phyloP scores from a whole-genome alignment of 306 rosid genomes.

The Vachellia collinsii region DNA sequence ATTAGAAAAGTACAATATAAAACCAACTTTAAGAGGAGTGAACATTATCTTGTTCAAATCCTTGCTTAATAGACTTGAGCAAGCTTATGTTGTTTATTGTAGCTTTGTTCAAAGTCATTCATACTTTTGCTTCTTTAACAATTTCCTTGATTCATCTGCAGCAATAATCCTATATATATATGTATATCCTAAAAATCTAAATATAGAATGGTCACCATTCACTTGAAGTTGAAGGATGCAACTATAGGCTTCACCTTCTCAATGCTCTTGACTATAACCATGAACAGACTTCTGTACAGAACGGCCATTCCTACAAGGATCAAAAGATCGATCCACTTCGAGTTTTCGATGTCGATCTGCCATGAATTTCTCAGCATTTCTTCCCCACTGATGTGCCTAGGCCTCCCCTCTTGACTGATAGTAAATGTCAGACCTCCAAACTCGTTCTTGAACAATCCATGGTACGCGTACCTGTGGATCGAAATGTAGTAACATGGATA shows the following conservation, averaged over 20 bases:
- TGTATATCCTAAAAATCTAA: not conserved
- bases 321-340: constrained; percentile 68
- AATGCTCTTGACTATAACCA: constrained; percentile 41
- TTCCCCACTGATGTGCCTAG: constrained; percentile 36
- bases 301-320: constrained; percentile 64
- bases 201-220: not conserved
- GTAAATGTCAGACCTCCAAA: constrained; percentile 54
- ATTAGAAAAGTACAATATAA: no score
- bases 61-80: not conserved
- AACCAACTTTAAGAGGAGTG: not conserved
- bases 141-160: not conserved
- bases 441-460: constrained; percentile 57
- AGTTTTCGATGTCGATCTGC: constrained; percentile 62
- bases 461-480: constrained; percentile 45
- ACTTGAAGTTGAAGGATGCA: not conserved
- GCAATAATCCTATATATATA: not conserved
- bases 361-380: constrained; percentile 46
- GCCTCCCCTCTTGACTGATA: constrained; percentile 23
- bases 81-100: not conserved
- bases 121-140: not conserved
- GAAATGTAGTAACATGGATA: constrained; percentile 61
- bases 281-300: constrained; percentile 55
- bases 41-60: not conserved
- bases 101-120: not conserved
- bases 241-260: constrained; percentile 50